Evolutionary conservation across 2,329 filamentous ascomycete species (phyloP).

Genomic region (Sporothrix protearum): DNA sequence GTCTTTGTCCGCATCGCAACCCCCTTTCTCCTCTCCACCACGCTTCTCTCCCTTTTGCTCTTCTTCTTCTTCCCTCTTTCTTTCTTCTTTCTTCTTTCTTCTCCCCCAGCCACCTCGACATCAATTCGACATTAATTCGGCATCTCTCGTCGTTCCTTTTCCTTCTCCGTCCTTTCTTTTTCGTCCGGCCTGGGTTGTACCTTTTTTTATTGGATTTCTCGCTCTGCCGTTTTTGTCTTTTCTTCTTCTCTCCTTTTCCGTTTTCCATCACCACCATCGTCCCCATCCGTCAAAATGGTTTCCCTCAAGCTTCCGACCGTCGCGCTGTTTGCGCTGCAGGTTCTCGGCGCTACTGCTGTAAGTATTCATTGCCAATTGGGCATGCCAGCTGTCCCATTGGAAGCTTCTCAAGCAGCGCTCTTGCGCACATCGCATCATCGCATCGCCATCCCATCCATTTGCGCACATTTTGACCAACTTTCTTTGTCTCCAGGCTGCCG

Average conservation of each 20-base stretch:
- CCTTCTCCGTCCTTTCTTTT: constrained; percentile 25
- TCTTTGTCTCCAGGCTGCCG: constrained; percentile 2
- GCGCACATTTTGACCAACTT: background rate
- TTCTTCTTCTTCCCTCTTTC: constrained; percentile 25
- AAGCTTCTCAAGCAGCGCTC: background rate
- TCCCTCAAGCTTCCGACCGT: constrained; percentile 68
- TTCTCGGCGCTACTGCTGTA: constrained; percentile 62
- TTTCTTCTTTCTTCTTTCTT: constrained; percentile 13
- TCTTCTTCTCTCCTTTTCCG: constrained; percentile 19
- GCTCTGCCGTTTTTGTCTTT: constrained; percentile 12
- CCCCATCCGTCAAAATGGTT: constrained; percentile 56
- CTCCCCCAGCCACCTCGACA: constrained; percentile 7
- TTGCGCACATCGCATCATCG: background rate
- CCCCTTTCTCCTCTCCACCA: constrained; percentile 3
- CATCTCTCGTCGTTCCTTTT: background rate
- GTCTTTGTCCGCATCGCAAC: constrained; percentile 18
- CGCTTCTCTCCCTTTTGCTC: background rate
- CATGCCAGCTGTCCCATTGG: background rate
- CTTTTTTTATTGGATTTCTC: constrained; percentile 3
- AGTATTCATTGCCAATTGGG: constrained; percentile 35
- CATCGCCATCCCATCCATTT: background rate
- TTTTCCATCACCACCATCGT: background rate
- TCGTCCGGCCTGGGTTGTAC: background rate
- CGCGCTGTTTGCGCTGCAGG: constrained; percentile 66
- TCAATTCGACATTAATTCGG: background rate